Evolutionary conservation across 2,329 filamentous ascomycete species (phyloP).

Genomic region (Fusarium sp.): DNA sequence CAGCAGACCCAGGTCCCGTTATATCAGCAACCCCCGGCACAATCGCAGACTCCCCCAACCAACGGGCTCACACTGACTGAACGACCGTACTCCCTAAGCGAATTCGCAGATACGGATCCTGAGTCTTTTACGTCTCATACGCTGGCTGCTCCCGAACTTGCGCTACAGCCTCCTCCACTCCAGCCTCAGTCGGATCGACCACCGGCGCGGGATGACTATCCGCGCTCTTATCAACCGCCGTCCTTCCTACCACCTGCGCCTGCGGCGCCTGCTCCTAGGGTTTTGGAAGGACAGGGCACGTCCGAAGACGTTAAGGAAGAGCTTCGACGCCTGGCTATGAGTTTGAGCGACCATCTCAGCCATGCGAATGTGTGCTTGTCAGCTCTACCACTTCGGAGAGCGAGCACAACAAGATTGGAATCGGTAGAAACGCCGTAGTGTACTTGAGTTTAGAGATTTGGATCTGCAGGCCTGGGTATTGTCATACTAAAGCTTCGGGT

Average conservation of each 20-base stretch:
- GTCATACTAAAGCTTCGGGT: background rate
- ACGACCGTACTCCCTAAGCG: constrained; percentile 56
- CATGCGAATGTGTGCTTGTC: constrained; percentile 60
- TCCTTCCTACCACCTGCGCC: constrained; percentile 53
- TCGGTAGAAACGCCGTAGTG: constrained; percentile 39
- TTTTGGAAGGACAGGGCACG: constrained; percentile 67
- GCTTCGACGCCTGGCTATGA: constrained; percentile 64
- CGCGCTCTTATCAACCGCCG: constrained; percentile 28
- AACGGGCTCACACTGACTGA: constrained; percentile 37
- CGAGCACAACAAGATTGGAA: constrained; percentile 50
- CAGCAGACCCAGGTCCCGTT: constrained; percentile 40
- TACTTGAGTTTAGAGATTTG: background rate
- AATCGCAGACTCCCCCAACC: constrained; percentile 22
- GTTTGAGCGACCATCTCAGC: constrained; percentile 62
- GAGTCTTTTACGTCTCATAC: constrained; percentile 53
- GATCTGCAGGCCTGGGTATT: background rate
- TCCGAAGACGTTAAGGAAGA: constrained; percentile 64
- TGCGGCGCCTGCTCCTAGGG: constrained; percentile 61
- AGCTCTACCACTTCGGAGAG: constrained; percentile 54
- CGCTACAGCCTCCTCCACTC: constrained; percentile 37
- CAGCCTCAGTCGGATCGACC: constrained; percentile 43
- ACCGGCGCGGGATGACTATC: constrained; percentile 31
- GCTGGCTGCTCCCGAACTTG: constrained; percentile 45
- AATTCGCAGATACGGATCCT: constrained; percentile 57
- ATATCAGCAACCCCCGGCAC: constrained; percentile 23